Evolutionary conservation across 2,329 filamentous ascomycete species (phyloP).

Genomic region (Diaporthe citriasiana): DNA sequence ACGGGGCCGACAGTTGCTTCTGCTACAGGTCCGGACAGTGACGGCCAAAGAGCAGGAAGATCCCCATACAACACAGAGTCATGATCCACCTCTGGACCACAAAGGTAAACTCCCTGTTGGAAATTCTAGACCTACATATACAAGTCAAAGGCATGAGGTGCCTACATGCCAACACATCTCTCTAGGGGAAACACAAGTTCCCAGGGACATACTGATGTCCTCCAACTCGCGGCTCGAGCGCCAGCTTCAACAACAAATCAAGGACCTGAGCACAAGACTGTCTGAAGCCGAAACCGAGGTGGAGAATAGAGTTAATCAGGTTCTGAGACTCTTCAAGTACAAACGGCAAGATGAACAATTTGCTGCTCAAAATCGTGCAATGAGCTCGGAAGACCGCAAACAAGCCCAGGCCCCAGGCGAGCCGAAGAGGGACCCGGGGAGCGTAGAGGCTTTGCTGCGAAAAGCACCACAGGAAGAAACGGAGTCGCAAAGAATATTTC

Average conservation of each 20-base stretch:
- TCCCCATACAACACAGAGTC: background rate
- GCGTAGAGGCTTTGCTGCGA: background rate
- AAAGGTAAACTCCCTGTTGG: background rate
- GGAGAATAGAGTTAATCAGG: background rate
- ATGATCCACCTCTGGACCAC: background rate
- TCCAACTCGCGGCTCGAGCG: background rate
- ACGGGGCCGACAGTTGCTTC: background rate
- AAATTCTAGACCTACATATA: background rate
- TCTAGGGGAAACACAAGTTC: background rate
- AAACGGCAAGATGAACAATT: background rate
- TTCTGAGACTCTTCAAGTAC: background rate
- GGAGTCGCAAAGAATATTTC: background rate
- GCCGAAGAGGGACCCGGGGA: too few relatives aligned
- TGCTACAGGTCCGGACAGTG: background rate
- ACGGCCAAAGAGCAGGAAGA: background rate
- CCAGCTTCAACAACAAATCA: background rate
- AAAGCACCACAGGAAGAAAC: background rate
- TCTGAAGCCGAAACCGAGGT: background rate
- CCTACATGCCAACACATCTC: too few relatives aligned
- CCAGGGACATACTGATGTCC: background rate
- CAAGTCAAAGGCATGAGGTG: too few relatives aligned
- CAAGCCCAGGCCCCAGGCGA: too few relatives aligned
- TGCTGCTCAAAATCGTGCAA: background rate
- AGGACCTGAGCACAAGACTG: background rate
- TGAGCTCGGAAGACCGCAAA: background rate